Evolutionary conservation across 2,329 filamentous ascomycete genomes (phyloP), one percentile per base, ranked within the genome.

Genomic region (Clonostachys chloroleuca): DNA sequence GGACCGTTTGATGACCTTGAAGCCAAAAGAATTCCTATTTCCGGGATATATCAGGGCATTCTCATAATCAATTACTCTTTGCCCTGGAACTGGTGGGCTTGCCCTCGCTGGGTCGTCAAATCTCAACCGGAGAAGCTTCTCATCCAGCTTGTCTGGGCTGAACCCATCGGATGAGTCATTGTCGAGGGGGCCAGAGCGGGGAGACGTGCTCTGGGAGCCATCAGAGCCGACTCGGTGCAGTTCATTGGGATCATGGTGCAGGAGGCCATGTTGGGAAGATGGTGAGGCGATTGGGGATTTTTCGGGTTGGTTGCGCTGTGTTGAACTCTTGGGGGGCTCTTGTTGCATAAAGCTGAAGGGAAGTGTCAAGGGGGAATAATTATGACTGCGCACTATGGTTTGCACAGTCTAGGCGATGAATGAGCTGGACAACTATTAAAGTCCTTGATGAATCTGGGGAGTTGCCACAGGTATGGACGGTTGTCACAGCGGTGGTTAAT

Each of bases 291-390:
- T 56, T 48, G 61, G 54, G 51, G 67, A 52, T 56, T 58, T 60
- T 64, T 56, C 66, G 55, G 64, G 58, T 52, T 67, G 67, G 54
- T 59, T 63, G 59, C 59, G 60, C 55, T 61, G 61, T 67, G 69
- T 62, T 65, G 69, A 66, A 73, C 60, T 68, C 63, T 73, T 69
- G 58, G 60, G 59, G 54, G 70, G 70, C 74, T 75, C 77, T 77
- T 70, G 73, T 73, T 83, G 81, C 81, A 85, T 85, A 81, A 77
- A 84, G 80, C 66, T 74, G 64, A 63, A 64, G 64, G 60, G 54
- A 58, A 54, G 56, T 59, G 57, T 63, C 53, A 57, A 58, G 59
- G 59, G 47, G 44, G 53, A 53, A 49, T 8, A 46, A 53, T 51
- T 53, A 59, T 61, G 67, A 77, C 78, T 76, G 77, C 80, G 77